Conservation (phyloP, 371 early-diverging fungal species). For the Polyrhizophydium stewartii region DNA sequence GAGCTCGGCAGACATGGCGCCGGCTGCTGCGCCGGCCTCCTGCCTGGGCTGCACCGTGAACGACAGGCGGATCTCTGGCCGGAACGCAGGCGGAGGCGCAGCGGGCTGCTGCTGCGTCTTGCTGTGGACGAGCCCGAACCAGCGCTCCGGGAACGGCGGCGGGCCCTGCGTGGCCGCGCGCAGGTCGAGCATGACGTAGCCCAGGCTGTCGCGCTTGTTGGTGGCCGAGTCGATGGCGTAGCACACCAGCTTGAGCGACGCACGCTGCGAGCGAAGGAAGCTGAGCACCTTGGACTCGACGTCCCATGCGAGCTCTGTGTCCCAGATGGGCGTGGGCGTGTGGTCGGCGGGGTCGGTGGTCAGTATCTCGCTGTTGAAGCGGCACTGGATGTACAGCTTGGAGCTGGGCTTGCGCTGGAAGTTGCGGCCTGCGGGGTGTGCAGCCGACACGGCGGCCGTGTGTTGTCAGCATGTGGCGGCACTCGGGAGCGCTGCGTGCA, state of each 20-base stretch:
- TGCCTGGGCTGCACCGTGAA: constrained; percentile 28
- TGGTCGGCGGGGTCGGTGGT: constrained; percentile 40
- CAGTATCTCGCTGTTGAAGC: constrained; percentile 51
- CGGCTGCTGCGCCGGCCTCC: background rate
- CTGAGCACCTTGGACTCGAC: constrained; percentile 32
- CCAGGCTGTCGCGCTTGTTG: constrained; percentile 28
- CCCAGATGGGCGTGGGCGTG: constrained; percentile 32
- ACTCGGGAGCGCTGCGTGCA: background rate
- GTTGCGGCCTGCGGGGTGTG: constrained; percentile 21
- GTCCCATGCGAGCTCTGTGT: constrained; percentile 51
- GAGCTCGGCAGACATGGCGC: background rate
- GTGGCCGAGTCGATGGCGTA: constrained; percentile 24
- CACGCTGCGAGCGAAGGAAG: constrained; percentile 41
- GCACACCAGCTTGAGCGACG: constrained; percentile 35
- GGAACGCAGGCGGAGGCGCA: constrained; percentile 19
- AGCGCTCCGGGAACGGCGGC: background rate
- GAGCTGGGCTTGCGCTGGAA: constrained; percentile 18
- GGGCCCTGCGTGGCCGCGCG: constrained; percentile 22
- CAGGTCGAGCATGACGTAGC: constrained; percentile 47
- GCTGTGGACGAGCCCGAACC: background rate
- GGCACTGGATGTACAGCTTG: constrained; percentile 48
- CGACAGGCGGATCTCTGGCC: constrained; percentile 42
- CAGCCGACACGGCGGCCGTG: no score
- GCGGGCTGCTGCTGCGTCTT: constrained; percentile 1
- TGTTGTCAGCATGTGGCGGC: no score